Percentiles rank a stretch among this genome's conserved stretches.
Conservation (phyloP, 768 basidiomycete genomes). For the Phlebiopsis gigantea region DNA sequence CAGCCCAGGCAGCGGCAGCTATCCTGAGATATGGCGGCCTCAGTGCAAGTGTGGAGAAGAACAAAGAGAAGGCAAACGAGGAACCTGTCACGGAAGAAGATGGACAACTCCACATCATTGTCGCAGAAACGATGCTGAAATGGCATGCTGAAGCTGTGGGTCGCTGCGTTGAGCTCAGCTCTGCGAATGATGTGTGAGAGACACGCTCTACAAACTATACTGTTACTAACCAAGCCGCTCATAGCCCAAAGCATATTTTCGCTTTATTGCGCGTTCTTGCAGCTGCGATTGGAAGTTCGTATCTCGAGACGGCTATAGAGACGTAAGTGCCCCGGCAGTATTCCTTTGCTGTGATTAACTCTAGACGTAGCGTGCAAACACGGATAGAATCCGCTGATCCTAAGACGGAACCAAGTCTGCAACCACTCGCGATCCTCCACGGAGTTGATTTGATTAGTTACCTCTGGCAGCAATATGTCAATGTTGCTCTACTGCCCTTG, state of each 20-base stretch:
- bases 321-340: conserved; percentile 67
- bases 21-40: conserved; percentile 90
- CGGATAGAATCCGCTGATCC: conserved; percentile 69
- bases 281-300: conserved; percentile 77
- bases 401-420: conserved; percentile 77
- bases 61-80: conserved; percentile 39
- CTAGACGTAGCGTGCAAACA: conserved; percentile 50
- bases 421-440: conserved; percentile 58
- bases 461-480: conserved; percentile 95
- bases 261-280: conserved; percentile 78
- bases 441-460: conserved; percentile 85
- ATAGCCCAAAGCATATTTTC: conserved; percentile 85
- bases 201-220: neutral
- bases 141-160: conserved; percentile 99
- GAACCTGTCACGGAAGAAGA: conserved; percentile 78
- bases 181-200: conserved; percentile 70
- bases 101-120: conserved; percentile 66
- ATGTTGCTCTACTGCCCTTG: conserved; percentile 84
- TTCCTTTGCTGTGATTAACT: no score
- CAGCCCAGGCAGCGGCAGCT: conserved; percentile 82
- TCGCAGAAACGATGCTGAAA: conserved; percentile 86
- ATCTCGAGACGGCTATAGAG: conserved; percentile 88
- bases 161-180: conserved; percentile 85
- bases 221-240: neutral
- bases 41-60: conserved; percentile 18